A percentile compares a stretch with the other conserved stretches of the same genome.
These are phyloP conservation scores for Jacaranda mimosifolia DNA, from an alignment of 257 asterid species.

Conservation along the genomic window DNA sequence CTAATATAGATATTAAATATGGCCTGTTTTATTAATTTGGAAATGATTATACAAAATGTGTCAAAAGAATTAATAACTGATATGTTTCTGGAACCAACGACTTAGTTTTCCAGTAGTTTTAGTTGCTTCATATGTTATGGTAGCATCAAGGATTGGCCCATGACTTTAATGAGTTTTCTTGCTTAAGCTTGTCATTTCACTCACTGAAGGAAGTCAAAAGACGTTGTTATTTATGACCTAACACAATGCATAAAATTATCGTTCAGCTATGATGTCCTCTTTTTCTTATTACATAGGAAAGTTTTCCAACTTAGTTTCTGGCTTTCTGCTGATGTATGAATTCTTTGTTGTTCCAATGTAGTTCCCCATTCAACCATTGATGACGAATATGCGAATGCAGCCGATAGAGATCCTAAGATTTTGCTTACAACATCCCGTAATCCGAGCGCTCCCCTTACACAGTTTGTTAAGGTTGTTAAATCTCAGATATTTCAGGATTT, in stretches of 20 bases:
- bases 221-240: not conserved
- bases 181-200: too few species aligned
- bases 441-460: slow-evolving; percentile 97
- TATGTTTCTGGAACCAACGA: too few species aligned
- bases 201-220: not conserved
- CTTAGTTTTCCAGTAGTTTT: too few species aligned
- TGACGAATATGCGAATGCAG: slow-evolving; percentile 89
- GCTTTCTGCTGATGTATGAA: not conserved
- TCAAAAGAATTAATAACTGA: too few species aligned
- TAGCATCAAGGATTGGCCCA: too few species aligned
- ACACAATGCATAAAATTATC: not conserved
- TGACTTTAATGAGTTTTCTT: too few species aligned
- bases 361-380: slow-evolving; percentile 90
- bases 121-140: too few species aligned
- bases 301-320: not conserved
- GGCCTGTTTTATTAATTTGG: too few species aligned
- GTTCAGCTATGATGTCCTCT: not conserved
- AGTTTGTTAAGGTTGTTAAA: slow-evolving; percentile 84
- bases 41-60: too few species aligned
- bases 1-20: too few species aligned
- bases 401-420: slow-evolving; percentile 85
- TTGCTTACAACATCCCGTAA: slow-evolving; percentile 87
- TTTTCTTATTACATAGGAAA: not conserved
- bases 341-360: slow-evolving; percentile 37
- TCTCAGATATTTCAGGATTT: slow-evolving; percentile 3